These are phyloP conservation scores for Omphalotus olearius DNA, from an alignment of 1,284 basidiomycete species.

Conservation along the genomic window DNA sequence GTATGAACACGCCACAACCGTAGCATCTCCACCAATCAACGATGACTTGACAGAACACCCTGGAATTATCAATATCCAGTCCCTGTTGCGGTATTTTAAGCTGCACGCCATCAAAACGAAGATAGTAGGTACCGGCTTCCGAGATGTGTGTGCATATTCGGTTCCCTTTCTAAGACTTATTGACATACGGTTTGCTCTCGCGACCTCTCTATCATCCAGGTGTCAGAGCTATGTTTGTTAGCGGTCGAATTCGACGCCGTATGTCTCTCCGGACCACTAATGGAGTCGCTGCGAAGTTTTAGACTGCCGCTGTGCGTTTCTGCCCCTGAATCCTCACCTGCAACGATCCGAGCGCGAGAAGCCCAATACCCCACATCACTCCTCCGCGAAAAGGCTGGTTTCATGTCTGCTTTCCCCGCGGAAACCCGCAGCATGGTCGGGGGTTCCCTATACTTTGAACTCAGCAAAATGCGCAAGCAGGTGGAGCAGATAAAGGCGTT, in stretches of 20 bases:
- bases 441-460: too few relatives aligned
- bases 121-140: conserved; percentile 38
- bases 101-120: conserved; percentile 36
- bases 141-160: conserved; percentile 26
- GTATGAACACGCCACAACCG: conserved; percentile 30
- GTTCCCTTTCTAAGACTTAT: background rate
- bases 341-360: background rate
- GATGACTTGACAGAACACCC: conserved; percentile 28
- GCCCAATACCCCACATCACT: too few relatives aligned
- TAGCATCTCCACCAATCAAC: conserved; percentile 7
- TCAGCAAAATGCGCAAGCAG: too few relatives aligned
- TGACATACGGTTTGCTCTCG: background rate
- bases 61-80: conserved; percentile 45
- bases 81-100: conserved; percentile 42
- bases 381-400: too few relatives aligned
- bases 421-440: too few relatives aligned
- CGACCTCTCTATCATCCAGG: background rate
- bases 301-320: conserved; percentile 1
- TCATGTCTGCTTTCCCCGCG: too few relatives aligned
- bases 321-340: background rate
- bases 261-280: background rate
- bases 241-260: conserved; percentile 7
- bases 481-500: too few relatives aligned
- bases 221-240: conserved; percentile 4
- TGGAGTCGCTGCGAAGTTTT: background rate